phyloP scores from a whole-genome alignment of 345 rosid genomes.

The Heritiera fomes region DNA sequence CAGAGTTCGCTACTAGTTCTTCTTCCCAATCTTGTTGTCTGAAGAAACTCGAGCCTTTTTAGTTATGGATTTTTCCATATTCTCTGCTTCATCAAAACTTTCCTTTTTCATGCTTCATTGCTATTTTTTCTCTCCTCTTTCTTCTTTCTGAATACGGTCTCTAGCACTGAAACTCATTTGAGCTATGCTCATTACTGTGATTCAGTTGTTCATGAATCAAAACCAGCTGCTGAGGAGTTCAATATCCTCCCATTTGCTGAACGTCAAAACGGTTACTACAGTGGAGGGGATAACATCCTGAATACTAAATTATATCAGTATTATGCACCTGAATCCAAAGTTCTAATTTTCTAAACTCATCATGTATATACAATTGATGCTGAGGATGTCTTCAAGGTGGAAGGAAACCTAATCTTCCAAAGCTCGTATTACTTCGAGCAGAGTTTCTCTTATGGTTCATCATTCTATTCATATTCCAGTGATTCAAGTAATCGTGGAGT shows the following conservation, averaged over 20 bases:
- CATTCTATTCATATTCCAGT: not conserved
- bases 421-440: conserved; percentile 7
- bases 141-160: not conserved
- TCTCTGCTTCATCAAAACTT: not conserved
- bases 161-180: not conserved
- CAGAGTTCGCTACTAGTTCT: not conserved
- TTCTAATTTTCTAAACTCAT: conserved; percentile 1
- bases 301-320: not conserved
- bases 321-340: not conserved
- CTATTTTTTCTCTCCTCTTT: not conserved
- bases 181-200: conserved; percentile 23
- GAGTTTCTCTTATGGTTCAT: not conserved
- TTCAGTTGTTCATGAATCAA: conserved; percentile 32
- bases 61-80: not conserved
- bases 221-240: not conserved
- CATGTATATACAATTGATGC: conserved; percentile 11
- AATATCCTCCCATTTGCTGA: not conserved
- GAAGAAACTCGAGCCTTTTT: not conserved
- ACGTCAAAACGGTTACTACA: conserved; percentile 22
- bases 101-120: not conserved
- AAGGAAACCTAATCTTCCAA: conserved; percentile 20
- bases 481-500: not conserved
- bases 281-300: conserved; percentile 2
- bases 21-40: not conserved
- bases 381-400: conserved; percentile 24